Conservation (phyloP, 345 rosid species). For the Sisymbrium altissimum region DNA sequence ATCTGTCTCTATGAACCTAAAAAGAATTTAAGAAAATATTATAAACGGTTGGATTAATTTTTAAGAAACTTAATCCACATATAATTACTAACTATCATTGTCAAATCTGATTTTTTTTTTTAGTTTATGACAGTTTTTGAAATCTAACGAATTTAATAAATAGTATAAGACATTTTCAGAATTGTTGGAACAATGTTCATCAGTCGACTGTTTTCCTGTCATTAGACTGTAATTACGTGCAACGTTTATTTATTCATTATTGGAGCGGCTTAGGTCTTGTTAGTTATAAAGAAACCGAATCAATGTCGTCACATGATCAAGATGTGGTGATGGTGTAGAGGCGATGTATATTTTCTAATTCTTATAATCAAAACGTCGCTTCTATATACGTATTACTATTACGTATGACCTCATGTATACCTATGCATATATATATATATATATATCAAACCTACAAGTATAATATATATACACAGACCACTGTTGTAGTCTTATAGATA, state of each 20-base stretch:
- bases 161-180: background rate
- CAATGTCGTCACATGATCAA: constrained; percentile 27
- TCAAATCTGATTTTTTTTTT: too few relatives aligned
- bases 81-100: too few relatives aligned
- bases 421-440: background rate
- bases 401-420: constrained; percentile 17
- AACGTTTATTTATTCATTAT: background rate
- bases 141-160: background rate
- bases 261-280: constrained; percentile 18
- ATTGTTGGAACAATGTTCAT: background rate
- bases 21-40: too few relatives aligned
- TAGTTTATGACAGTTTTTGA: background rate
- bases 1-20: too few relatives aligned
- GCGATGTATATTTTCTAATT: background rate
- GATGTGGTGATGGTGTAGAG: constrained; percentile 13
- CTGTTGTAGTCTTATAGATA: background rate
- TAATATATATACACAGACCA: background rate
- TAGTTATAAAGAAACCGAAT: constrained; percentile 25
- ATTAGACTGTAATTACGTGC: background rate
- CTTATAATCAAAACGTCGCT: background rate
- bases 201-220: background rate
- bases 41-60: too few relatives aligned
- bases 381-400: background rate
- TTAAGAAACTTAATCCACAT: too few relatives aligned
- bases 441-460: background rate